Evolutionary conservation across 1,139 yeast genomes (phyloP).

Genomic region (Suhomyces ambrosiae): DNA sequence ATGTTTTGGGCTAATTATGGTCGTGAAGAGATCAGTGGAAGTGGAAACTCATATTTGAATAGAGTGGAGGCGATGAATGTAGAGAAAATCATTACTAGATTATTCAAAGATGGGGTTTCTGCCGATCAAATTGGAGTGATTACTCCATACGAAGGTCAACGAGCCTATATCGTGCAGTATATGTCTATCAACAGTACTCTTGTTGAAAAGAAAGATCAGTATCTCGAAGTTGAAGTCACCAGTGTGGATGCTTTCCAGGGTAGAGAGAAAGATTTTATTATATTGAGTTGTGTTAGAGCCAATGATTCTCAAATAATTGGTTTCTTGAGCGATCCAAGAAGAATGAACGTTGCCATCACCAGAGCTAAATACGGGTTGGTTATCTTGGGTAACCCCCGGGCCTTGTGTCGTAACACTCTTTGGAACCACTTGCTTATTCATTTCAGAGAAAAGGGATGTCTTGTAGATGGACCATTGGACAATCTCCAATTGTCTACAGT

Average conservation of each 20-base stretch:
- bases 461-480: constrained; percentile 91
- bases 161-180: constrained; percentile 79
- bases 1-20: constrained; percentile 95
- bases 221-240: constrained; percentile 79
- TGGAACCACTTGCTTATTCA: constrained; percentile 83
- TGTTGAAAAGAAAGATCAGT: constrained; percentile 58
- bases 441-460: constrained; percentile 80
- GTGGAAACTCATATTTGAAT: constrained; percentile 84
- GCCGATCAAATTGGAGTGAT: constrained; percentile 89
- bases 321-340: constrained; percentile 83
- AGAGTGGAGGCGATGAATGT: constrained; percentile 91
- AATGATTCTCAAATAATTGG: constrained; percentile 84
- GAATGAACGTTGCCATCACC: constrained; percentile 90
- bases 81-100: constrained; percentile 72
- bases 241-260: constrained; percentile 98
- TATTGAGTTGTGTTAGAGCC: constrained; percentile 88
- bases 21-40: constrained; percentile 80
- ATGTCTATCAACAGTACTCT: constrained; percentile 74
- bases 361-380: constrained; percentile 87
- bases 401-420: constrained; percentile 67
- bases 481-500: constrained; percentile 74
- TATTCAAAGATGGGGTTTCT: constrained; percentile 77
- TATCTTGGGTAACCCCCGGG: constrained; percentile 81
- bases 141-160: constrained; percentile 94
- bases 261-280: constrained; percentile 88